Evolutionary conservation across 2,329 filamentous ascomycete species (phyloP).

Genomic region (Waltergamsia citrina): DNA sequence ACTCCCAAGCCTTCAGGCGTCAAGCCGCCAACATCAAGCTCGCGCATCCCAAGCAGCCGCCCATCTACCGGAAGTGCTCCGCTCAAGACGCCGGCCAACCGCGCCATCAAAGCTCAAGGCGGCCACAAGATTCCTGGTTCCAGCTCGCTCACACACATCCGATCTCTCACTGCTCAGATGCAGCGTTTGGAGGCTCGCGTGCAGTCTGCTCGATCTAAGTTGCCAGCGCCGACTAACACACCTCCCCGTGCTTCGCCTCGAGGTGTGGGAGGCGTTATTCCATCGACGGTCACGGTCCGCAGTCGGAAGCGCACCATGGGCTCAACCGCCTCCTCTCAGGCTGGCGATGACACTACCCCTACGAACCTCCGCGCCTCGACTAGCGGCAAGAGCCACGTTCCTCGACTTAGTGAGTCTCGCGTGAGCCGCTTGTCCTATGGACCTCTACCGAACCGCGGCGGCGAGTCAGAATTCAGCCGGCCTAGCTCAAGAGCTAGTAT

Average conservation of each 20-base stretch:
- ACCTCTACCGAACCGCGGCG: conserved; percentile 45
- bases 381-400: conserved; percentile 35
- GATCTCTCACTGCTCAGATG: conserved; percentile 92
- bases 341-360: conserved; percentile 42
- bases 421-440: conserved; percentile 56
- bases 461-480: conserved; percentile 35
- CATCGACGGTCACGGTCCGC: conserved; percentile 53
- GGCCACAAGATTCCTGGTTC: conserved; percentile 43
- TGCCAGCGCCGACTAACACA: conserved; percentile 71
- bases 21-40: conserved; percentile 25
- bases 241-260: conserved; percentile 77
- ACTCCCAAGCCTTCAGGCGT: conserved; percentile 48
- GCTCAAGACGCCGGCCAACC: conserved; percentile 35
- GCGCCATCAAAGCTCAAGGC: conserved; percentile 46
- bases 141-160: conserved; percentile 82
- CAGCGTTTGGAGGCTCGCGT: conserved; percentile 91
- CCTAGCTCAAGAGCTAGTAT: conserved; percentile 66
- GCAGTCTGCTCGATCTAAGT: conserved; percentile 81
- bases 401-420: conserved; percentile 51
- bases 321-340: conserved; percentile 38
- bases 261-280: conserved; percentile 31
- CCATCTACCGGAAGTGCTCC: conserved; percentile 36
- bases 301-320: conserved; percentile 60
- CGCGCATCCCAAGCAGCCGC: conserved; percentile 26
- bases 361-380: conserved; percentile 27